Conservation (phyloP, 2,329 filamentous ascomycete species). For the Monosporascus sp. region DNA sequence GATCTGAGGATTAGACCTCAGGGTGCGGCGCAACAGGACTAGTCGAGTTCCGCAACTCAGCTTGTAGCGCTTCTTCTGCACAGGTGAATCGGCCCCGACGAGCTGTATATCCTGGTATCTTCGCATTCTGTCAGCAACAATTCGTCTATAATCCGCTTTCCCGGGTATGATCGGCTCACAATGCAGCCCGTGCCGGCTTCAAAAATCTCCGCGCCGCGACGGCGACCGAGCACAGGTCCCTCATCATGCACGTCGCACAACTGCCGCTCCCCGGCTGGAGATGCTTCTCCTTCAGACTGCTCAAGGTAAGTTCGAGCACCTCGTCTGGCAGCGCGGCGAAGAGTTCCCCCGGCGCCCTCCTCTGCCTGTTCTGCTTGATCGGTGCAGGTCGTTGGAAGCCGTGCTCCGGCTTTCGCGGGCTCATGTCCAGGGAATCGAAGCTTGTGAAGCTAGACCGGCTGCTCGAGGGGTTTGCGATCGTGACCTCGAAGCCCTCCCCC, state of each 20-base stretch:
- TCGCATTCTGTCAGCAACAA: conserved; percentile 5
- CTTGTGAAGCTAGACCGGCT: conserved; percentile 36
- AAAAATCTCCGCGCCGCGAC: conserved; percentile 47
- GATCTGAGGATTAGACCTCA: conserved; percentile 48
- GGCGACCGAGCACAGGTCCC: conserved; percentile 50
- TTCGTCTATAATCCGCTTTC: neutral
- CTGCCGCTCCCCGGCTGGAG: conserved; percentile 41
- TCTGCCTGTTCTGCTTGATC: conserved; percentile 30
- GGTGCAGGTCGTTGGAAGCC: conserved; percentile 29
- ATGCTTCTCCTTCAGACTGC: conserved; percentile 48
- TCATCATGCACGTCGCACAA: conserved; percentile 62
- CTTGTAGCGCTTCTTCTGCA: conserved; percentile 55
- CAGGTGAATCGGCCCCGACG: conserved; percentile 49
- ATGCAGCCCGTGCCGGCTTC: conserved; percentile 42
- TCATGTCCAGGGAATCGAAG: conserved; percentile 35
- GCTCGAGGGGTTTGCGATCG: conserved; percentile 25
- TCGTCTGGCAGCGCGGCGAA: conserved; percentile 54
- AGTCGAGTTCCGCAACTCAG: conserved; percentile 47
- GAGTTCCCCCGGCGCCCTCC: conserved; percentile 42
- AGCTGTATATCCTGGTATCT: conserved; percentile 57
- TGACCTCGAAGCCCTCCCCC: conserved; percentile 24
- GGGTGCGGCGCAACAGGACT: conserved; percentile 51
- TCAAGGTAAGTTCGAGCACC: conserved; percentile 52
- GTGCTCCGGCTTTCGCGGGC: conserved; percentile 21
- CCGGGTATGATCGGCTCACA: conserved; percentile 34